Evolutionary conservation across 2,329 filamentous ascomycete species (phyloP).

Genomic region (Thelonectria olida): DNA sequence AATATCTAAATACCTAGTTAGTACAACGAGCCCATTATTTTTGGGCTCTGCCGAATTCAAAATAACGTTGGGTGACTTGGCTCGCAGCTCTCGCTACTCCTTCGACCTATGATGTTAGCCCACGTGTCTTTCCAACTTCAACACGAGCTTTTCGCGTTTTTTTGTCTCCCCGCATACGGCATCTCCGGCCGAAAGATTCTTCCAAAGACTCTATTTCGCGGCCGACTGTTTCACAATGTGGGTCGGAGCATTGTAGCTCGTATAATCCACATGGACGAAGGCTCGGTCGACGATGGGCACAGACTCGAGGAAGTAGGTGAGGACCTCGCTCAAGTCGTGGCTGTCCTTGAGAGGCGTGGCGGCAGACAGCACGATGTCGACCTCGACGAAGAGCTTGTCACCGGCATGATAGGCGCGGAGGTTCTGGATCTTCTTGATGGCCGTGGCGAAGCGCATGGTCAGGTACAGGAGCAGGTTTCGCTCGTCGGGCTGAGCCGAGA

Average conservation of each 20-base stretch:
- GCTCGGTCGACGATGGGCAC: slow-evolving; percentile 81
- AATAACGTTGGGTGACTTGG: neutral
- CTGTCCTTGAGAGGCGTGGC: slow-evolving; percentile 79
- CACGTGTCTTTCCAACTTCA: neutral
- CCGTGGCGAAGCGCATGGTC: slow-evolving; percentile 91
- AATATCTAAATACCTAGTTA: neutral
- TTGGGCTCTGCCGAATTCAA: neutral
- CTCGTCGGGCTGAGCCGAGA: slow-evolving; percentile 81
- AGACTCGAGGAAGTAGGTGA: slow-evolving; percentile 87
- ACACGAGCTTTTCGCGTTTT: neutral
- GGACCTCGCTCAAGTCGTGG: slow-evolving; percentile 79
- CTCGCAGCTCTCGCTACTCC: neutral
- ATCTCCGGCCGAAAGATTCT: neutral
- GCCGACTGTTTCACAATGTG: slow-evolving; percentile 57
- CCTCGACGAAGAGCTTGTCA: slow-evolving; percentile 83
- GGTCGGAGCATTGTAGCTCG: slow-evolving; percentile 68
- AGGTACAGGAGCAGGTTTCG: slow-evolving; percentile 88
- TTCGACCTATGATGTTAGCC: neutral
- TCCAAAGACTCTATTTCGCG: slow-evolving; percentile 23
- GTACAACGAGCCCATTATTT: neutral
- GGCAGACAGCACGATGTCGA: slow-evolving; percentile 85
- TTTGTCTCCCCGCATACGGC: neutral
- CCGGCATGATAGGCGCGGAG: slow-evolving; percentile 86
- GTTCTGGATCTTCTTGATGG: slow-evolving; percentile 86
- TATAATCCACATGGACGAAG: slow-evolving; percentile 74